Evolutionary conservation across 345 rosid species (phyloP).

Genomic region (Acer negundo): DNA sequence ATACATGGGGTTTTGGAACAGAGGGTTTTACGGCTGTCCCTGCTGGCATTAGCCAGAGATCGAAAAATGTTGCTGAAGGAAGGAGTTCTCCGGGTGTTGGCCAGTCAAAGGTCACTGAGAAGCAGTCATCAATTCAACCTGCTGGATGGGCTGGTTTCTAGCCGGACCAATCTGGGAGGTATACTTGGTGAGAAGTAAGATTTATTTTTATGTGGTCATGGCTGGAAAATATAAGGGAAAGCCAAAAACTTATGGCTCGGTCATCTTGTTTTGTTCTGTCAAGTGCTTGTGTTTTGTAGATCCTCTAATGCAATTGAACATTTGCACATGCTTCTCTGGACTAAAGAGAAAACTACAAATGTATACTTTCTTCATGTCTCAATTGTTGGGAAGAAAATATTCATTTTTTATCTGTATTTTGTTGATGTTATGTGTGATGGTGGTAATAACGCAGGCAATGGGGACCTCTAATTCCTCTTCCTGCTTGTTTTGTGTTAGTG

Average conservation of each 20-base stretch:
- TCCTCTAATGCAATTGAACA: slow-evolving; percentile 13
- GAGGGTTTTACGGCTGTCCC: slow-evolving; percentile 72
- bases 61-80: slow-evolving; percentile 46
- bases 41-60: slow-evolving; percentile 31
- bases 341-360: slow-evolving; percentile 13
- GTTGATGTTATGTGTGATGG: not conserved
- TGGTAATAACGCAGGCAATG: not conserved
- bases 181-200: not conserved
- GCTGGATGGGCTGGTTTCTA: slow-evolving; percentile 99
- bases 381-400: slow-evolving; percentile 11
- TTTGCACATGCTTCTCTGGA: slow-evolving; percentile 8
- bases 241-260: not conserved
- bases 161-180: slow-evolving; percentile 1
- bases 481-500: not conserved
- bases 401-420: not conserved
- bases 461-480: not conserved
- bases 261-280: slow-evolving; percentile 6
- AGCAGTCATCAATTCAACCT: slow-evolving; percentile 65
- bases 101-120: slow-evolving; percentile 47
- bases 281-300: slow-evolving; percentile 15
- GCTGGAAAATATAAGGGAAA: not conserved
- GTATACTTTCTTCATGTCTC: slow-evolving; percentile 18
- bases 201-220: not conserved
- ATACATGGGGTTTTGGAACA: slow-evolving; percentile 83
- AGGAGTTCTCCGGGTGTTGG: slow-evolving; percentile 45